A percentile compares a stretch with the other conserved stretches of the same genome.
These are phyloP conservation scores for Porpolomopsis calyptriformis DNA, from an alignment of 768 basidiomycete species.

Conservation along the genomic window DNA sequence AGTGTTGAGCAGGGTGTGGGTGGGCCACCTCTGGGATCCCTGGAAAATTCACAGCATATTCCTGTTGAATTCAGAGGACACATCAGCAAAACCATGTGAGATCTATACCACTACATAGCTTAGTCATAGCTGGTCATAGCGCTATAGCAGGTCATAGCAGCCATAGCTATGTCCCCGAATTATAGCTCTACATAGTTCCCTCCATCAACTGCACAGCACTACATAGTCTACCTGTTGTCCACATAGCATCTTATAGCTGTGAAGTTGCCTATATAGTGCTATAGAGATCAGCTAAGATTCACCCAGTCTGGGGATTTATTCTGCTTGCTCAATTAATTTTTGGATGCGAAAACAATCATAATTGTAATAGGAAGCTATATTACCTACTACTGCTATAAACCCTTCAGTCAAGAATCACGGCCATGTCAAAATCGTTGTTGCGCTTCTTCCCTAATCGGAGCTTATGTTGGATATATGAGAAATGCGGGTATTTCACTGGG, in stretches of 20 bases:
- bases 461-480: neutral
- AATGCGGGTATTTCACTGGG: neutral
- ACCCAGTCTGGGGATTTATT: too few relatives aligned
- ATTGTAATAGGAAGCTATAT: too few relatives aligned
- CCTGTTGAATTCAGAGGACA: neutral
- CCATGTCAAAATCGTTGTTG: too few relatives aligned
- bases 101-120: neutral
- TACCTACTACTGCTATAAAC: too few relatives aligned
- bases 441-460: neutral
- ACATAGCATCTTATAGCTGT: neutral
- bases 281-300: too few relatives aligned
- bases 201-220: neutral
- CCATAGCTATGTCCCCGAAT: neutral
- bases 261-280: neutral
- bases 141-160: conserved; percentile 1
- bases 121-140: neutral
- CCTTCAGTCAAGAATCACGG: too few relatives aligned
- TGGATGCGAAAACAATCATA: too few relatives aligned
- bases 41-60: neutral
- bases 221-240: neutral
- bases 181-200: neutral
- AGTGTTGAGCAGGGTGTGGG: neutral
- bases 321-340: too few relatives aligned
- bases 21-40: neutral
- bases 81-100: too few relatives aligned